Evolutionary conservation across 192 early-diverging fungal genomes (phyloP).

Genomic region (Coemansia biformis): DNA sequence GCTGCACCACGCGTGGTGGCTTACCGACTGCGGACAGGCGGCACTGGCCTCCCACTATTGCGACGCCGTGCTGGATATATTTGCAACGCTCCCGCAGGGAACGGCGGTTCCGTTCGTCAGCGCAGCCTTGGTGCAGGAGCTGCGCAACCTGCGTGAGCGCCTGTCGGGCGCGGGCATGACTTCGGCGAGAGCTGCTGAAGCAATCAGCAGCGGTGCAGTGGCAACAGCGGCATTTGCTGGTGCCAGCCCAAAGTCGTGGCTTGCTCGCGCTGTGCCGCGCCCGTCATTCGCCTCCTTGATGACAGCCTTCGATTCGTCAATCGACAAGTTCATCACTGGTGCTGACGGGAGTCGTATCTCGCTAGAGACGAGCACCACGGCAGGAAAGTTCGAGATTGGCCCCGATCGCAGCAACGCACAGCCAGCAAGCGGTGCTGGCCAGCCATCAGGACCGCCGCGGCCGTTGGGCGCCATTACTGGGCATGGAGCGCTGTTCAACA

Average conservation of each 20-base stretch:
- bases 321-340: slow-evolving; percentile 62
- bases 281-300: slow-evolving; percentile 50
- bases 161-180: slow-evolving; percentile 51
- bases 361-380: slow-evolving; percentile 16
- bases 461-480: slow-evolving; percentile 11
- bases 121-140: slow-evolving; percentile 58
- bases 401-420: slow-evolving; percentile 12
- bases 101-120: slow-evolving; percentile 73
- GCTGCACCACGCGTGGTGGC: slow-evolving; percentile 70
- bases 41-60: slow-evolving; percentile 72
- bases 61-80: slow-evolving; percentile 64
- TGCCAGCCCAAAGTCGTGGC: slow-evolving; percentile 51
- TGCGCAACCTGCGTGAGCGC: slow-evolving; percentile 69
- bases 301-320: slow-evolving; percentile 55
- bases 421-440: too few species aligned
- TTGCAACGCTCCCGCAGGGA: slow-evolving; percentile 66
- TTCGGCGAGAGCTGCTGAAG: slow-evolving; percentile 30
- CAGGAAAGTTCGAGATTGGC: slow-evolving; percentile 30
- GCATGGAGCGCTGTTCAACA: background rate
- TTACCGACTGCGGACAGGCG: slow-evolving; percentile 73
- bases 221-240: slow-evolving; percentile 28
- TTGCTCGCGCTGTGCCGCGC: slow-evolving; percentile 48
- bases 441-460: slow-evolving; percentile 6
- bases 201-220: slow-evolving; percentile 28
- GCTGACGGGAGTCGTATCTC: slow-evolving; percentile 42